Conservation (phyloP, 805 yeast species). For the Blastobotrys americana region DNA sequence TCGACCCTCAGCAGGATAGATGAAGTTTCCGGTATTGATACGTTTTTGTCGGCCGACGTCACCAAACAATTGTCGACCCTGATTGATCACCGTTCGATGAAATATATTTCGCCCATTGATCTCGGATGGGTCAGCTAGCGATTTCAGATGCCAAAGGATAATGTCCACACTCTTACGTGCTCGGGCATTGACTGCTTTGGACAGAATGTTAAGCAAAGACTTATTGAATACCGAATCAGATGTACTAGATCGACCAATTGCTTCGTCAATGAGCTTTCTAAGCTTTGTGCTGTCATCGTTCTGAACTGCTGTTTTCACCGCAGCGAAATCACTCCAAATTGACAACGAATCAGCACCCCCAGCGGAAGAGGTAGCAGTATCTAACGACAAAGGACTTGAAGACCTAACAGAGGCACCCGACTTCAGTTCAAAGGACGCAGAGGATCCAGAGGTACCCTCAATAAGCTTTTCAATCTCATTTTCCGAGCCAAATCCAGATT, state of each 20-base stretch:
- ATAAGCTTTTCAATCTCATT: constrained; percentile 14
- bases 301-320: constrained; percentile 26
- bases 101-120: constrained; percentile 76
- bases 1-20: constrained; percentile 48
- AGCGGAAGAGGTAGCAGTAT: not conserved
- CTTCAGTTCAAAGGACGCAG: not conserved
- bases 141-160: constrained; percentile 45
- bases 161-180: constrained; percentile 51
- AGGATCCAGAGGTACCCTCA: constrained; percentile 1
- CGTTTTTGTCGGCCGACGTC: not conserved
- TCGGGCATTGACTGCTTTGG: constrained; percentile 53
- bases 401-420: constrained; percentile 8
- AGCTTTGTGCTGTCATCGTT: constrained; percentile 42
- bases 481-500: constrained; percentile 1
- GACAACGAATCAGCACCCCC: constrained; percentile 3
- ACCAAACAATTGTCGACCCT: constrained; percentile 45
- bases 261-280: constrained; percentile 34
- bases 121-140: constrained; percentile 58
- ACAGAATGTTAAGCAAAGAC: constrained; percentile 49
- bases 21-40: constrained; percentile 11
- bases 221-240: constrained; percentile 28
- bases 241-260: constrained; percentile 36
- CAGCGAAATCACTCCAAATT: too few relatives aligned
- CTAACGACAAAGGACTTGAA: constrained; percentile 6
- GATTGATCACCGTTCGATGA: constrained; percentile 72